Evolutionary conservation across 345 rosid species (phyloP), one percentile per base, ranked within the genome.

Genomic region (Lumnitzera racemosa): DNA sequence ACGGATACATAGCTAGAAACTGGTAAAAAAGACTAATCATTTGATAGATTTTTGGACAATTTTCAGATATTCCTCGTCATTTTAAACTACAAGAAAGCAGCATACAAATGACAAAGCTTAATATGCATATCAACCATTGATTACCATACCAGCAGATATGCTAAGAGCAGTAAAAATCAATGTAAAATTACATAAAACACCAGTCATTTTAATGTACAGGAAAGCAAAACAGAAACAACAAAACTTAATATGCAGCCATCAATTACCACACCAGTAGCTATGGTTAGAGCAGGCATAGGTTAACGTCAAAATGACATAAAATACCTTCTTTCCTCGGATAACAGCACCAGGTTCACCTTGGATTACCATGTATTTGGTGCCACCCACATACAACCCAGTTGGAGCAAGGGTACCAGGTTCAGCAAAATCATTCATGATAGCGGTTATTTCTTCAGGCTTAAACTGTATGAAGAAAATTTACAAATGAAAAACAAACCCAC

Each of bases 401-500:
- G 78, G 80, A 5, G 80, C 80, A 53, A 79, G 78, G 0, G 76
- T 25, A 27, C 80, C 80, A 13, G 83, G 83, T 54, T 79, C 80
- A 25, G 61, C 59, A 51, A 79, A 65, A 41, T 79, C 83, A 56
- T 62, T 65, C 68, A 70, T 65, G 11, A 79, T 63, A 48, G 17
- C 74, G 36, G 61, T 47, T 46, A 72, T 70, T 65, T 79, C 80
- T 51, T 68, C 66, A 4, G 61, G 66, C 51, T 68, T 68, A 24
- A 68, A 61, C 66, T 68, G 66, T 48, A 60, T 14, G 41, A 63
- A 27, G 12, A n/a, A 56, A 13, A 49, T 11, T 24, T 47, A 53
- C 23, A 10, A 47, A 46, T 13, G 9, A 43, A 25, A 46, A 43
- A 15, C 16, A 2, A 46, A 15, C 15, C 27, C 47, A 4, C 16